A percentile compares a stretch with the other conserved stretches of the same genome.
These are phyloP conservation scores for Entelexis paramagnoliae DNA, from an alignment of 1,139 yeast genomes.

Conservation along the genomic window DNA sequence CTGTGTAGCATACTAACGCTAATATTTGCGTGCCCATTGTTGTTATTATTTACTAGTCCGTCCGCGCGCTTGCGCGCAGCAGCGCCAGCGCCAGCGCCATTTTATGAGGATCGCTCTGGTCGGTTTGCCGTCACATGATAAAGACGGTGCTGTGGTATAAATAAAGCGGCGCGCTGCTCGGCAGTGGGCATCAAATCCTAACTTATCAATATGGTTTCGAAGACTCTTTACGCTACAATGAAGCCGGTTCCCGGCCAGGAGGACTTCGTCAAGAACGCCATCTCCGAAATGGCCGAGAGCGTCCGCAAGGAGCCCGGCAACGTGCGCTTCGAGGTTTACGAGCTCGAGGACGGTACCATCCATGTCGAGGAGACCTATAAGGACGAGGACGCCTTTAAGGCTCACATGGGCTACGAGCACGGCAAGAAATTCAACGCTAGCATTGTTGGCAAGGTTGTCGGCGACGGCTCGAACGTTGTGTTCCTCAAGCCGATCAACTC, in stretches of 20 bases:
- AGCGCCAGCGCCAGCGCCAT: neutral
- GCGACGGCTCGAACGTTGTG: slow-evolving; percentile 22
- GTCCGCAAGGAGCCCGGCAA: slow-evolving; percentile 25
- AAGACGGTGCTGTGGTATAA: neutral
- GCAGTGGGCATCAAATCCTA: too few relatives aligned
- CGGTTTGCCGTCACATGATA: slow-evolving; percentile 9
- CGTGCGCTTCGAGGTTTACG: slow-evolving; percentile 26
- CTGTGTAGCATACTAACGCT: neutral
- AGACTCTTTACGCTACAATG: slow-evolving; percentile 23
- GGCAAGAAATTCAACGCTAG: slow-evolving; percentile 24
- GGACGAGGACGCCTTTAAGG: slow-evolving; percentile 25
- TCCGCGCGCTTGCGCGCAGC: neutral
- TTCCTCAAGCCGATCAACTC: slow-evolving; percentile 22
- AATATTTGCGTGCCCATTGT: too few relatives aligned
- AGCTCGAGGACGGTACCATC: slow-evolving; percentile 21
- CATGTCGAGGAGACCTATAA: slow-evolving; percentile 26
- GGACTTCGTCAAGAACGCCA: slow-evolving; percentile 20
- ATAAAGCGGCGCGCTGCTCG: neutral
- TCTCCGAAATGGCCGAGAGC: slow-evolving; percentile 20
- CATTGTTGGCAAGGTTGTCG: slow-evolving; percentile 23
- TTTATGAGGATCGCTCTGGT: neutral
- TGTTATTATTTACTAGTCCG: neutral
- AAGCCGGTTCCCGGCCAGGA: slow-evolving; percentile 24
- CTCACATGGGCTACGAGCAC: slow-evolving; percentile 24
- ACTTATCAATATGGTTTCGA: slow-evolving; percentile 12